Evolutionary conservation across 2,329 filamentous ascomycete species (phyloP).

Genomic region (Alternaria dauci): DNA sequence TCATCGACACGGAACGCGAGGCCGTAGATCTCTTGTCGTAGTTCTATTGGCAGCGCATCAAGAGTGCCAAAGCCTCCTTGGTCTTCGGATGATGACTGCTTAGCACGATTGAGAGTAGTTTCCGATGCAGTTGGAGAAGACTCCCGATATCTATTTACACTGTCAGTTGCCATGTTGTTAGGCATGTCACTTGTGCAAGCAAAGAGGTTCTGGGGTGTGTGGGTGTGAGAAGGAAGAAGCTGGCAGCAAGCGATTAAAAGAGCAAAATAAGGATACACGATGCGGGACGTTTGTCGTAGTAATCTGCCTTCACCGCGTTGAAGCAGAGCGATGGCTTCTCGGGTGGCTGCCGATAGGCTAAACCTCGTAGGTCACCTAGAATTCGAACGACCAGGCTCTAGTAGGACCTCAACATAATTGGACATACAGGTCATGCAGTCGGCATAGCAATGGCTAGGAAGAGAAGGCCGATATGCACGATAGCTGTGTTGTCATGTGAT

Average conservation of each 20-base stretch:
- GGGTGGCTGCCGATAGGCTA: background rate
- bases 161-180: background rate
- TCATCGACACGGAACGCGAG: conserved; percentile 13
- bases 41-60: conserved; percentile 17
- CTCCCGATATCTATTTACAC: background rate
- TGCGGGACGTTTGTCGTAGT: background rate
- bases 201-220: background rate
- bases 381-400: background rate
- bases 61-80: conserved; percentile 17
- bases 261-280: background rate
- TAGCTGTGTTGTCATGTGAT: background rate
- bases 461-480: background rate
- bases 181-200: background rate
- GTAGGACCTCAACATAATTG: background rate
- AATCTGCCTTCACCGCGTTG: background rate
- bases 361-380: background rate
- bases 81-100: background rate
- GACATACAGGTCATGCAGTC: background rate
- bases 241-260: background rate
- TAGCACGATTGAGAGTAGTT: background rate
- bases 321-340: background rate
- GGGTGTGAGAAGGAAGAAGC: background rate
- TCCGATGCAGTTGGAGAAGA: background rate
- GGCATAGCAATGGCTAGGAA: background rate
- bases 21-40: conserved; percentile 21